Base-by-base conservation (phyloP, 495 filamentous ascomycete species). In the Massariosphaeria phaeospora region DNA sequence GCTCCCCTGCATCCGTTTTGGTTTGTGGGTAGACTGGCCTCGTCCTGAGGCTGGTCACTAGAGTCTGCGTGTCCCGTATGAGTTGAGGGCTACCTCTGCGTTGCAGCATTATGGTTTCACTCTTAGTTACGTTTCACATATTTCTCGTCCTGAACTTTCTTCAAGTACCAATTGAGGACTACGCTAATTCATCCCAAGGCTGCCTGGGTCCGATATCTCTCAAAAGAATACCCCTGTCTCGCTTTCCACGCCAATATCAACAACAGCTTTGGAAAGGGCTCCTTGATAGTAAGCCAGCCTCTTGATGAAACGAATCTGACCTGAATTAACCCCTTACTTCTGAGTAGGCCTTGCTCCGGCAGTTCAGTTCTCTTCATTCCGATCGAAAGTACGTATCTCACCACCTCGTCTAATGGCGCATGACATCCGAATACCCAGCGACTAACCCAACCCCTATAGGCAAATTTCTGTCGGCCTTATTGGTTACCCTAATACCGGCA, bases 111-210 rank as follows among this genome's bases (percentile, higher is more conserved):
- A 75, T 91, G 81, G 84, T 76, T 77, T 79, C 80, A 73, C 85
- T 96, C 93, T 94, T 97, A 98, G 91, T 95, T 84, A 86, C 84
- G 89, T 86, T 84, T 85, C 91, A 94, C 80, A 98, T 91, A 98
- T 86, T 62, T 58, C 50, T 21, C 15, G n/a, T n/a, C n/a, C n/a
- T n/a, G n/a, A n/a, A n/a, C n/a, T n/a, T n/a, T n/a, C n/a, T n/a
- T n/a, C n/a, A n/a, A n/a, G n/a, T n/a, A n/a, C n/a, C n/a, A n/a
- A n/a, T n/a, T n/a, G n/a, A n/a, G n/a, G n/a, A n/a, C n/a, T n/a
- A n/a, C n/a, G n/a, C n/a, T n/a, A n/a, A n/a, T n/a, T n/a, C n/a
- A n/a, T n/a, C n/a, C n/a, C n/a, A 66, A 96, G 89, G 89, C 90
- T 59, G 78, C 82, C 36, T 95, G 90, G 90, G 87, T 95, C 43